Evolutionary conservation across 495 filamentous ascomycete genomes (phyloP).

Genomic region (Neurospora sp.): DNA sequence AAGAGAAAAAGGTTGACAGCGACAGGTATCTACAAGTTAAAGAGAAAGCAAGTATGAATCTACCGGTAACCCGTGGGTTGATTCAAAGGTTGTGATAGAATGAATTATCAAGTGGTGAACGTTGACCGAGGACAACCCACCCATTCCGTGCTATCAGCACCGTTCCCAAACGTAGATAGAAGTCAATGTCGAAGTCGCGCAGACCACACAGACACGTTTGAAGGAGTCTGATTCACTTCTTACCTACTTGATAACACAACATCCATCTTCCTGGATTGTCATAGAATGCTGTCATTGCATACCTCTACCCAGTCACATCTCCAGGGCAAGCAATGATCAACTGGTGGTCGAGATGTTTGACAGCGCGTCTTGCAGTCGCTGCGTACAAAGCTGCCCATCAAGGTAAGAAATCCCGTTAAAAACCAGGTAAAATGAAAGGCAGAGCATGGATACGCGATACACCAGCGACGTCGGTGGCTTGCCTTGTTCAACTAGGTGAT

Average conservation of each 20-base stretch:
- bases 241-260: background rate
- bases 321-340: background rate
- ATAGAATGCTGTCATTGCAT: background rate
- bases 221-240: background rate
- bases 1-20: background rate
- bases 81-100: background rate
- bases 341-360: background rate
- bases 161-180: background rate
- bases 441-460: background rate
- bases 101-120: background rate
- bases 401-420: background rate
- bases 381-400: background rate
- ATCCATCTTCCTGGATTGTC: background rate
- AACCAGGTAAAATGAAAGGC: background rate
- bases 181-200: background rate
- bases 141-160: background rate
- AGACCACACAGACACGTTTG: background rate
- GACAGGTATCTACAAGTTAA: no score
- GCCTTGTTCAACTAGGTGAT: background rate
- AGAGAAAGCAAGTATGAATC: no score
- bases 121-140: background rate
- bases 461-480: background rate
- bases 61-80: background rate
- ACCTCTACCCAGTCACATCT: background rate
- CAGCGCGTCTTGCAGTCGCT: background rate